Percentiles rank a stretch among this genome's conserved stretches.
Evolutionary conservation across 2,329 filamentous ascomycete genomes (phyloP).

Genomic region (Triangularia setosa): DNA sequence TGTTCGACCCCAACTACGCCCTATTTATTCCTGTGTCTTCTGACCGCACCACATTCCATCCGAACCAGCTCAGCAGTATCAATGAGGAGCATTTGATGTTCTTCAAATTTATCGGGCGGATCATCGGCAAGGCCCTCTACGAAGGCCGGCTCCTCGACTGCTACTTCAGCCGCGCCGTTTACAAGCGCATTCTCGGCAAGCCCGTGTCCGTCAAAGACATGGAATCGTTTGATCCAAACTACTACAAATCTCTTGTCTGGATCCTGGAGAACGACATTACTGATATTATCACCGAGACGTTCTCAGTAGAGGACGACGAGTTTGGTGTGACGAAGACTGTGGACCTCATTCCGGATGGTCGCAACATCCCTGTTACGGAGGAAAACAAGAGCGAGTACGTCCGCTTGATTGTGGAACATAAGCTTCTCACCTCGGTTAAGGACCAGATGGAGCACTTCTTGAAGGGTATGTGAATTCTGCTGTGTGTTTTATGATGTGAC

Average conservation of each 20-base stretch:
- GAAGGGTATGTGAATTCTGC: conserved; percentile 53
- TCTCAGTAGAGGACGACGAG: conserved; percentile 88
- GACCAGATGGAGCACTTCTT: conserved; percentile 93
- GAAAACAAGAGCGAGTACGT: conserved; percentile 99
- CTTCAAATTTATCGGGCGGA: conserved; percentile 98
- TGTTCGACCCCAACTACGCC: conserved; percentile 98
- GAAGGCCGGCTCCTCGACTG: conserved; percentile 94
- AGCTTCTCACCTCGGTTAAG: conserved; percentile 84
- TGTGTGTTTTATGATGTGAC: not conserved
- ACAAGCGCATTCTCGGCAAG: conserved; percentile 95
- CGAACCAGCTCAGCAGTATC: conserved; percentile 88
- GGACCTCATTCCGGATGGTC: conserved; percentile 81
- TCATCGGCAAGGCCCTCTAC: conserved; percentile 97
- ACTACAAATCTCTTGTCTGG: conserved; percentile 98
- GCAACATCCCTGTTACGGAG: conserved; percentile 89
- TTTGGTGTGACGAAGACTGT: conserved; percentile 87
- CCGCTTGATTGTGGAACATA: conserved; percentile 89
- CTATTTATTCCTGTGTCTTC: conserved; percentile 95
- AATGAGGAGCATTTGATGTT: conserved; percentile 95
- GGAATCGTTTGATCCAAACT: conserved; percentile 97
- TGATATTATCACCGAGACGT: conserved; percentile 94
- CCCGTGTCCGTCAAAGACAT: conserved; percentile 97
- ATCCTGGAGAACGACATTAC: conserved; percentile 99
- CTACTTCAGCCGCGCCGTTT: conserved; percentile 97
- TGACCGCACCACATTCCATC: conserved; percentile 97